These are phyloP conservation scores for Terana coerulea DNA, from an alignment of 768 basidiomycete genomes.

Conservation along the genomic window DNA sequence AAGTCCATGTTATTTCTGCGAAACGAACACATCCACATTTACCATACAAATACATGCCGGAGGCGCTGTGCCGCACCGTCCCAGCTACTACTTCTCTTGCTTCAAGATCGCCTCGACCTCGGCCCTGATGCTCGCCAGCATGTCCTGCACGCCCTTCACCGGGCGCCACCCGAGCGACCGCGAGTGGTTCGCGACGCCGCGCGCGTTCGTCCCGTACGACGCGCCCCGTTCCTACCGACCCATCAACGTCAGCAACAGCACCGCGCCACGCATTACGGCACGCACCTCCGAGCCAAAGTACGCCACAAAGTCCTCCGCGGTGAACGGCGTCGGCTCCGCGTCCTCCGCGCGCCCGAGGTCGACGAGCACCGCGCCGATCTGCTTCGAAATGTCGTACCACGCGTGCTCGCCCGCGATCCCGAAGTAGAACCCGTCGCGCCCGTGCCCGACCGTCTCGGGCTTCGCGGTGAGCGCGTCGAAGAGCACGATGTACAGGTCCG, in stretches of 20 bases:
- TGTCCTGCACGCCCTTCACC: conserved; percentile 33
- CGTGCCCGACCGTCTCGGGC: conserved; percentile 19
- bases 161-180: conserved; percentile 45
- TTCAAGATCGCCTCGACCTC: conserved; percentile 34
- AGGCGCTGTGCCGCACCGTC: too few species aligned
- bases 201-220: conserved; percentile 10
- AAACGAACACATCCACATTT: too few species aligned
- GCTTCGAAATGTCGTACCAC: conserved; percentile 28
- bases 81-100: conserved; percentile 3
- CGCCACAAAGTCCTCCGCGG: conserved; percentile 35
- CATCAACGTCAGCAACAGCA: neutral
- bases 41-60: too few species aligned
- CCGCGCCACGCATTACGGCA: conserved; percentile 13
- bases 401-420: conserved; percentile 27
- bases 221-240: conserved; percentile 11
- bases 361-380: conserved; percentile 29
- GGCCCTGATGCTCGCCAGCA: conserved; percentile 38
- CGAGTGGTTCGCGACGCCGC: conserved; percentile 23
- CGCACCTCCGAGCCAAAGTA: conserved; percentile 39
- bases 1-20: too few species aligned
- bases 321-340: conserved; percentile 38
- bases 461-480: conserved; percentile 31
- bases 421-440: conserved; percentile 32
- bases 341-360: conserved; percentile 22
- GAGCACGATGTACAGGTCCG: conserved; percentile 34